A percentile compares a stretch with the other conserved stretches of the same genome.
Evolutionary conservation across 2,329 filamentous ascomycete genomes (phyloP).

Genomic region (Akanthomyces muscarius): DNA sequence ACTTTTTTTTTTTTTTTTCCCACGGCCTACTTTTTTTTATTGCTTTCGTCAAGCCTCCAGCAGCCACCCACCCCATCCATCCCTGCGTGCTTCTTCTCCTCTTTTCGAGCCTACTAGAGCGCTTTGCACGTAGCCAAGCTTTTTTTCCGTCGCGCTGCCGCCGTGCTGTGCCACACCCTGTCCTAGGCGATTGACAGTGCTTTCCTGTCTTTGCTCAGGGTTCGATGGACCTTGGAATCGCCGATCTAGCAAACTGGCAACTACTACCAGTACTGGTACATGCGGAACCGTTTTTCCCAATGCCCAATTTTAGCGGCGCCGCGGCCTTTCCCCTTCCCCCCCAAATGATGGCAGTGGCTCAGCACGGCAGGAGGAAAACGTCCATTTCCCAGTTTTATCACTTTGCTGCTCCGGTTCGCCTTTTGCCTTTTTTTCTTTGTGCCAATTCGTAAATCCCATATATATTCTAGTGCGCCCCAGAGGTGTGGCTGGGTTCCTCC

Average conservation of each 20-base stretch:
- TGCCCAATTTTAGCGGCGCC: not conserved
- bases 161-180: too few species aligned
- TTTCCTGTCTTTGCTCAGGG: not conserved
- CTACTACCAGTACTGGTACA: too few species aligned
- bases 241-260: not conserved
- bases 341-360: slow-evolving; percentile 7
- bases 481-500: slow-evolving; percentile 4
- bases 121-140: too few species aligned
- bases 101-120: too few species aligned
- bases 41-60: too few species aligned
- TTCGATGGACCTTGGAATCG: not conserved
- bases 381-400: slow-evolving; percentile 8
- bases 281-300: not conserved
- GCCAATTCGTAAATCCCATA: slow-evolving; percentile 11
- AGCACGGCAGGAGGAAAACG: not conserved
- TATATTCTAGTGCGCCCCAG: slow-evolving; percentile 9
- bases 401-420: not conserved
- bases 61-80: too few species aligned
- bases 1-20: not conserved
- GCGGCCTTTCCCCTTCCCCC: not conserved
- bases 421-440: not conserved
- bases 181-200: too few species aligned
- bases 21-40: not conserved
- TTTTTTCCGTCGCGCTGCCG: too few species aligned
- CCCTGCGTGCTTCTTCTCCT: too few species aligned